These are phyloP conservation scores for Rutidosis leptorrhynchoides DNA, from an alignment of 129 eudicot genomes.

Conservation along the genomic window DNA sequence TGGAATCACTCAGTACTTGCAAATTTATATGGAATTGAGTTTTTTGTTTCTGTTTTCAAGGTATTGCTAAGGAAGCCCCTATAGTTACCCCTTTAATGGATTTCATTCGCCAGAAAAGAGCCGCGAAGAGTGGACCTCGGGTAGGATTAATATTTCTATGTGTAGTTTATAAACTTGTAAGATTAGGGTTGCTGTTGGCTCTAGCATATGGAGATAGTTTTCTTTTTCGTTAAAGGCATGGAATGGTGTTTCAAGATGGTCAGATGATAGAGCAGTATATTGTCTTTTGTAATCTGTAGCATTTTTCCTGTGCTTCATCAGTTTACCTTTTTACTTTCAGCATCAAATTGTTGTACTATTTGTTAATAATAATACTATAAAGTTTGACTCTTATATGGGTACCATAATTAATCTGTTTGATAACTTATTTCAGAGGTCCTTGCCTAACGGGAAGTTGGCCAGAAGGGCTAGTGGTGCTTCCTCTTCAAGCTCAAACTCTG, in stretches of 20 bases:
- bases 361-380: slow-evolving; percentile 2
- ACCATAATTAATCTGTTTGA: slow-evolving; percentile 15
- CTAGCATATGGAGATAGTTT: not conserved
- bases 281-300: slow-evolving; percentile 8
- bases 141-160: slow-evolving; percentile 35
- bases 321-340: not conserved
- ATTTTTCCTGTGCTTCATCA: slow-evolving; percentile 11
- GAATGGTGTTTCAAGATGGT: not conserved
- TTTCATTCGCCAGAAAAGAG: slow-evolving; percentile 86
- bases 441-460: slow-evolving; percentile 53
- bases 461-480: slow-evolving; percentile 60
- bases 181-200: slow-evolving; percentile 21
- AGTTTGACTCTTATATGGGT: not conserved
- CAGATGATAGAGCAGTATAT: not conserved
- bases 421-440: slow-evolving; percentile 46
- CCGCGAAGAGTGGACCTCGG: slow-evolving; percentile 83
- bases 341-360: slow-evolving; percentile 3
- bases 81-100: slow-evolving; percentile 83
- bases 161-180: slow-evolving; percentile 8
- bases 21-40: slow-evolving; percentile 1
- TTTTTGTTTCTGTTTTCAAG: slow-evolving; percentile 36
- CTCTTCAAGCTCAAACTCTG: slow-evolving; percentile 51
- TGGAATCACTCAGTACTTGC: slow-evolving; percentile 7
- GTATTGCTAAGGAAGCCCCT: slow-evolving; percentile 71
- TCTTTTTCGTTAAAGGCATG: not conserved